Evolutionary conservation across 257 asterid species (phyloP), one percentile per base, ranked within the genome.

Genomic region (Prunella vulgaris): DNA sequence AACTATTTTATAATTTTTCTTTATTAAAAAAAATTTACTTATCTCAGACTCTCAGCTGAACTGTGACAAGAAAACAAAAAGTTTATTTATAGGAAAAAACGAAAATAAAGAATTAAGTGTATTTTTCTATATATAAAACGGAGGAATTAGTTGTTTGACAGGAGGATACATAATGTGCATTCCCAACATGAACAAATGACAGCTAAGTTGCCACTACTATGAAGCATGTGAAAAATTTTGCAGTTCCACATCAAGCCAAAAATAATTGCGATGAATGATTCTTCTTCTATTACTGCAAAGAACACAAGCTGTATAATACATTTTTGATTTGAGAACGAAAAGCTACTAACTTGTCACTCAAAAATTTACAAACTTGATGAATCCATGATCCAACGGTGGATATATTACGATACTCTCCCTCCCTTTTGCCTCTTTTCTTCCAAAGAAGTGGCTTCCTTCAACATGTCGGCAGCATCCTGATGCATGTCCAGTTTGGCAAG

Each of bases 381-480:
- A 22, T 13, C 32, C 22, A 65, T 2, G 14, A 40, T 60, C 10
- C 18, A 40, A 59, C 22, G 46, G 25, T 28, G 6, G 46, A 44
- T 18, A 15, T 49, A 1, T 49, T 17, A 15, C 0, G 82, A 71
- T 48, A 84, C 77, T 66, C 80, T 80, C 0, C 82, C 95, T 5
- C 85, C 82, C 56, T 80, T 77, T 51, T 86, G 96, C 71, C 82
- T 83, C 74, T 84, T 91, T 67, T 91, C 90, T 76, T 89, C 97
- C 8, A 88, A 78, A 14, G 73, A 78, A 14, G 92, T 53, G 62
- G 96, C 97, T 67, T 91, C 97, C 42, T 88, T 85, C 83, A 91
- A 73, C 97, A 91, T 91, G 72, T 91, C 97, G 18, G 91, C 90
- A 32, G 97, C 96, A 53, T 91, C 97, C 64, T 91, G 89, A 81